phyloP scores from a whole-genome alignment of 1,284 basidiomycete species.

The Ustilago nuda region DNA sequence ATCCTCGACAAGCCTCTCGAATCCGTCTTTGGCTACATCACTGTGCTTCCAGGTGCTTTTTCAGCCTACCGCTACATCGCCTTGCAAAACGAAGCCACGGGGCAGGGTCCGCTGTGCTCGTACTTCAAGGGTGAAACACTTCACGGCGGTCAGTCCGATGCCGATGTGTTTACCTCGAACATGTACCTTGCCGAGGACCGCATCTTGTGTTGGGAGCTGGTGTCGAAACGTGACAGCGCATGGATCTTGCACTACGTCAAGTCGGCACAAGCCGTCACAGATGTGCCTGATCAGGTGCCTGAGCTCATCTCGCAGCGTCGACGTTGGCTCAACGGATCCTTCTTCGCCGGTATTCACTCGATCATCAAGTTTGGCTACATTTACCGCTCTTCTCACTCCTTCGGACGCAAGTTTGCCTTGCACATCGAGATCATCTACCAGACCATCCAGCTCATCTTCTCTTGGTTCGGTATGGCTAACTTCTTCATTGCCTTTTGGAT shows the following conservation, averaged over 20 bases:
- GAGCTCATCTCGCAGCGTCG: constrained; percentile 66
- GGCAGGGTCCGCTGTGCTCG: constrained; percentile 88
- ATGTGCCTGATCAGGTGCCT: constrained; percentile 64
- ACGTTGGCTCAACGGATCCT: constrained; percentile 67
- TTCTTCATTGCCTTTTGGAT: constrained; percentile 64
- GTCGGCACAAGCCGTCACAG: constrained; percentile 64
- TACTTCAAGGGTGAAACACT: constrained; percentile 92
- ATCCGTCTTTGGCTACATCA: constrained; percentile 85
- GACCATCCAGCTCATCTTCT: constrained; percentile 62
- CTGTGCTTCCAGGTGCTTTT: constrained; percentile 91
- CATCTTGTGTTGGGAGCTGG: constrained; percentile 66
- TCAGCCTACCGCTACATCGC: constrained; percentile 85
- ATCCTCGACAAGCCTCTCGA: constrained; percentile 74
- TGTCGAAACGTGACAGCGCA: constrained; percentile 69
- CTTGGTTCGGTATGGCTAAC: constrained; percentile 66
- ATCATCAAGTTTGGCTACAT: constrained; percentile 69
- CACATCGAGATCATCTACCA: constrained; percentile 69
- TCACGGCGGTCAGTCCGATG: constrained; percentile 57
- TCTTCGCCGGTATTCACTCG: constrained; percentile 67
- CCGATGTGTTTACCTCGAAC: constrained; percentile 66
- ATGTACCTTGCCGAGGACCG: constrained; percentile 68
- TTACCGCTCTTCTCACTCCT: constrained; percentile 66
- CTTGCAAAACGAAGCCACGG: constrained; percentile 82
- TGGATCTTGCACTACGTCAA: constrained; percentile 68
- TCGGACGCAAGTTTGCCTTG: constrained; percentile 59